Evolutionary conservation across 192 early-diverging fungal species (phyloP), one percentile per base, ranked within the genome.

Genomic region (Gigaspora rosea): DNA sequence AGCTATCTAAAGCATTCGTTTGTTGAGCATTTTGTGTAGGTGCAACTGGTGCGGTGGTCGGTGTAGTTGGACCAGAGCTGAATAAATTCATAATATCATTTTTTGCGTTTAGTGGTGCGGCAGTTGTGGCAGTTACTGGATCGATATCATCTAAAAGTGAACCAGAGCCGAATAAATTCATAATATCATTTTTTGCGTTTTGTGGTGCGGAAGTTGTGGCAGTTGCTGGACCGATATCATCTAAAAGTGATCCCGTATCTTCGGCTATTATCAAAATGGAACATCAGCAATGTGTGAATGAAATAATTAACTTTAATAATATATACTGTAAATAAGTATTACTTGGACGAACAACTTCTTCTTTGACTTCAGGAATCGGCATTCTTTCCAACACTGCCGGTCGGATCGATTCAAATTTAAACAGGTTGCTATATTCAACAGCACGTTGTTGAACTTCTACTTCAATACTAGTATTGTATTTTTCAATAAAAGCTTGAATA

Each of bases 391-490:
- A 79, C n/a, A 95, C 88, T 46, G 91, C 92, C 8, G 89, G 86
- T 35, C 91, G 90, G 58, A 95, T 92, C 71, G 62, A 59, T 67
- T 93, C 84, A 82, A 93, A 86, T 58, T 91, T 91, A 71, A 95
- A 91, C 16, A 98, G 83, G 66, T 92, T 90, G 13, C 83, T 86
- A 79, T 91, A 98, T 84, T 99, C 98, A 9, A 95, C 93, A 7
- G 96, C 95, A 51, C 98, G 93, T 79, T 95, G 91, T 80, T 99
- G 98, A 64, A 96, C 91, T 83, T 99, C 98, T 1, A 95, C 89
- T 77, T 96, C 92, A 70, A 93, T 90, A 67, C 93, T 92, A 9
- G 85, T 86, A 48, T 83, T 85, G 76, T 92, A 91, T 67, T 86
- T 79, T 15, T 80, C 79, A 59, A 98, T 80, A 16, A 93, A 72